Conservation (phyloP, 2,329 filamentous ascomycete species). For the Fusarium veterinarium region DNA sequence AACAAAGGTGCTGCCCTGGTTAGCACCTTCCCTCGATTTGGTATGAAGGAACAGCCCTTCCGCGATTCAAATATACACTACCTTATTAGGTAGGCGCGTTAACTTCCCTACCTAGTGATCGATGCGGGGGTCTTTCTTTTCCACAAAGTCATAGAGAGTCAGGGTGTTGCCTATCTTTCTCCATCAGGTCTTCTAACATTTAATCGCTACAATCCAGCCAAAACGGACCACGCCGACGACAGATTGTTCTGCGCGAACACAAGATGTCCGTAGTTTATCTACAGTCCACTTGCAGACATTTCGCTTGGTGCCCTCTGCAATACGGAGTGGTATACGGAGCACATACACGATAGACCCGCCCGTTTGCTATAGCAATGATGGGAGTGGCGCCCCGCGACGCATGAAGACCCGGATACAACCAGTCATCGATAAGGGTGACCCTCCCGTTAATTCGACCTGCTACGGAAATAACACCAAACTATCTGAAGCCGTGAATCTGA, state of each 20-base stretch:
- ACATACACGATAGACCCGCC: constrained; percentile 34
- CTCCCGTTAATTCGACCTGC: constrained; percentile 31
- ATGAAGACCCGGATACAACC: constrained; percentile 38
- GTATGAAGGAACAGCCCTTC: constrained; percentile 21
- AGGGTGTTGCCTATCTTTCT: not conserved
- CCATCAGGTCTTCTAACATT: not conserved
- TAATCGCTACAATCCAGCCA: not conserved
- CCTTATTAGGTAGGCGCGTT: not conserved
- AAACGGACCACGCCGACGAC: not conserved
- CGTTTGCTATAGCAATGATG: constrained; percentile 45
- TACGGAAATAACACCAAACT: constrained; percentile 41
- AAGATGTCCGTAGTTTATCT: not conserved
- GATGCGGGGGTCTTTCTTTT: constrained; percentile 4
- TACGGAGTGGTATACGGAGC: constrained; percentile 12
- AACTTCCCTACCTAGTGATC: not conserved
- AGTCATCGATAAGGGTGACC: constrained; percentile 33
- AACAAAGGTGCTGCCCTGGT: not conserved
- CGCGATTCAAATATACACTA: not conserved
- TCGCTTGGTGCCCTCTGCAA: constrained; percentile 28
- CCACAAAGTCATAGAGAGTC: not conserved
- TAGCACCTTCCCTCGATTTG: not conserved
- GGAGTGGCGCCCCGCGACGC: constrained; percentile 44
- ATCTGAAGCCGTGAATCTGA: constrained; percentile 41
- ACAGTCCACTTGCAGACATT: not conserved
- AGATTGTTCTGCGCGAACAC: not conserved